Evolutionary conservation across 1,284 basidiomycete genomes (phyloP).

Genomic region (Irpex rosettiformis): DNA sequence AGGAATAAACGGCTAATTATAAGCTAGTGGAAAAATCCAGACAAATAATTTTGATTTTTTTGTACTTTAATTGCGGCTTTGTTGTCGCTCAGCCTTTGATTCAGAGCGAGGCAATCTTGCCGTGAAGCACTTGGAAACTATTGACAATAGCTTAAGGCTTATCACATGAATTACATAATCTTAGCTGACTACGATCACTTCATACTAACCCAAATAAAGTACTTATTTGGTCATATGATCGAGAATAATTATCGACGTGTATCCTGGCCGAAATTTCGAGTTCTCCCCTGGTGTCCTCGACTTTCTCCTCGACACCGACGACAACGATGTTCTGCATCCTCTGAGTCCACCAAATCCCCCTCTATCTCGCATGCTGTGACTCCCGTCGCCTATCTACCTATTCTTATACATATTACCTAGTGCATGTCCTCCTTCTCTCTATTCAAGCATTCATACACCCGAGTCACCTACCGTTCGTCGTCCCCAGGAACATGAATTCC

Average conservation of each 20-base stretch:
- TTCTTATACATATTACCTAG: conserved; percentile 10
- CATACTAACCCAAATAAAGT: not conserved
- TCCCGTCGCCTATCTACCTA: conserved; percentile 1
- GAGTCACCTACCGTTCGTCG: conserved; percentile 13
- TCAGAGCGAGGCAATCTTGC: too few species aligned
- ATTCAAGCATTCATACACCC: conserved; percentile 3
- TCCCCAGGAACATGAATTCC: conserved; percentile 14
- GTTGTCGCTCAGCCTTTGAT: too few species aligned
- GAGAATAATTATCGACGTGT: not conserved
- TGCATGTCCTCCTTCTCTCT: conserved; percentile 13
- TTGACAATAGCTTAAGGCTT: not conserved
- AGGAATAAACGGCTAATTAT: too few species aligned
- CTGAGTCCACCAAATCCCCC: not conserved
- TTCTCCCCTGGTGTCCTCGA: not conserved
- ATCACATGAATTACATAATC: not conserved
- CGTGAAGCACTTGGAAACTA: too few species aligned
- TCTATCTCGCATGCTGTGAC: conserved; percentile 3
- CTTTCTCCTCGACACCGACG: conserved; percentile 9
- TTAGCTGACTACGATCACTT: not conserved
- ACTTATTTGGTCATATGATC: conserved; percentile 1
- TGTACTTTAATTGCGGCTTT: too few species aligned
- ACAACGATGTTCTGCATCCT: conserved; percentile 11
- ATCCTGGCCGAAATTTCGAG: not conserved
- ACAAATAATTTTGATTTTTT: too few species aligned
- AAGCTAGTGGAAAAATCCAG: too few species aligned